These are phyloP conservation scores for Candolleomyces eurysporus DNA, from an alignment of 768 basidiomycete genomes.

Conservation along the genomic window DNA sequence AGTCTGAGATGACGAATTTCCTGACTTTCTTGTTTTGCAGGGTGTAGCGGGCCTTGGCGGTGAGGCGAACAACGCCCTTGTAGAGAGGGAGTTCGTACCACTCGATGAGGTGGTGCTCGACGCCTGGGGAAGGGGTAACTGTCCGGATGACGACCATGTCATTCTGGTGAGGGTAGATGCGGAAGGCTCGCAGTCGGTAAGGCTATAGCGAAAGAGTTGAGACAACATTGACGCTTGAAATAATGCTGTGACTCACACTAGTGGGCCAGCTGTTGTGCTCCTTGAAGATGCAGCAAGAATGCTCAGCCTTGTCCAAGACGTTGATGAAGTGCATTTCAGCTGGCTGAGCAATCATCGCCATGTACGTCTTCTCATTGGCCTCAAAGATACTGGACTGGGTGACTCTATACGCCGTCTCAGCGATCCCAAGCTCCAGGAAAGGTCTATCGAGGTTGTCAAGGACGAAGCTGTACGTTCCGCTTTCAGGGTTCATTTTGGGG, in stretches of 20 bases:
- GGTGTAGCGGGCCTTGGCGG: slow-evolving; percentile 17
- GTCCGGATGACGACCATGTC: slow-evolving; percentile 52
- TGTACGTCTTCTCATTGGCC: slow-evolving; percentile 13
- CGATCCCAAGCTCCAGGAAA: slow-evolving; percentile 38
- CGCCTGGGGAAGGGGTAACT: slow-evolving; percentile 9
- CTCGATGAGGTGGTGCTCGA: slow-evolving; percentile 26
- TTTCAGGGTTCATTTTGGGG: slow-evolving; percentile 36
- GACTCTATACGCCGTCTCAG: slow-evolving; percentile 34
- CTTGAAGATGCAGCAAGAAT: slow-evolving; percentile 32
- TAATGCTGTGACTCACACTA: slow-evolving; percentile 17
- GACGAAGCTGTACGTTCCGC: slow-evolving; percentile 36
- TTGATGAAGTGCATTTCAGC: slow-evolving; percentile 15
- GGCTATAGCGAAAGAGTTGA: slow-evolving; percentile 25
- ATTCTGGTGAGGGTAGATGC: slow-evolving; percentile 49
- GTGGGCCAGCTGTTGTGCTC: slow-evolving; percentile 23
- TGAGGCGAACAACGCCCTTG: slow-evolving; percentile 12
- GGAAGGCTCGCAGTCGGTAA: slow-evolving; percentile 50
- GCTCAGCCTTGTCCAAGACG: slow-evolving; percentile 9
- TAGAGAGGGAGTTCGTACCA: slow-evolving; percentile 21
- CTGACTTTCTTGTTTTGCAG: slow-evolving; percentile 20
- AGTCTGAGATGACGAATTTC: slow-evolving; percentile 41
- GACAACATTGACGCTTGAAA: not conserved
- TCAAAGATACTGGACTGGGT: slow-evolving; percentile 29
- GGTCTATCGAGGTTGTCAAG: slow-evolving; percentile 33
- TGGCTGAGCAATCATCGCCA: slow-evolving; percentile 14